These are phyloP conservation scores for Trichoderma sp. DNA, from an alignment of 2,329 filamentous ascomycete species.

Conservation along the genomic window DNA sequence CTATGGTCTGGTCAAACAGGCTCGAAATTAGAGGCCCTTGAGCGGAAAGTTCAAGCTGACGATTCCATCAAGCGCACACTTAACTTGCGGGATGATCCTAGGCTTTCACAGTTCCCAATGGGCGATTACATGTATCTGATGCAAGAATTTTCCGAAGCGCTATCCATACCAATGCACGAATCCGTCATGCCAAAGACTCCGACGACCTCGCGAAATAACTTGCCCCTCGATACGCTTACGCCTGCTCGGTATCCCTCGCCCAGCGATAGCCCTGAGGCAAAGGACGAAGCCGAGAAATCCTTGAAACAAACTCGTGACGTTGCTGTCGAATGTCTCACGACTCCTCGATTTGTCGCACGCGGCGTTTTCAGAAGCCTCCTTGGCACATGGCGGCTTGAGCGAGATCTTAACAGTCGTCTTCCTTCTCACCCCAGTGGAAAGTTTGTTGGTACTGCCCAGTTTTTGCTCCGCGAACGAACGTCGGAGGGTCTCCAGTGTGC, in stretches of 20 bases:
- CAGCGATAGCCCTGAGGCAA: slow-evolving; percentile 36
- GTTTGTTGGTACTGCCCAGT: slow-evolving; percentile 62
- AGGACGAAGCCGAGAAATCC: slow-evolving; percentile 40
- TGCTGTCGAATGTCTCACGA: slow-evolving; percentile 40
- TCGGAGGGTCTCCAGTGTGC: slow-evolving; percentile 44
- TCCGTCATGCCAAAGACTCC: slow-evolving; percentile 29
- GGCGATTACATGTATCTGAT: slow-evolving; percentile 75
- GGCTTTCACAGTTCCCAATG: slow-evolving; percentile 73
- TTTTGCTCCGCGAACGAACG: slow-evolving; percentile 61
- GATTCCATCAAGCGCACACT: slow-evolving; percentile 46
- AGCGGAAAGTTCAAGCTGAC: slow-evolving; percentile 43
- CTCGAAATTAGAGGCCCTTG: slow-evolving; percentile 31
- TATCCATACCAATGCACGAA: slow-evolving; percentile 49
- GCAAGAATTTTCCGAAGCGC: slow-evolving; percentile 62
- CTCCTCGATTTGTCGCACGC: slow-evolving; percentile 54
- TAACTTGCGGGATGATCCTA: slow-evolving; percentile 49
- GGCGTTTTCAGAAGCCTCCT: slow-evolving; percentile 70
- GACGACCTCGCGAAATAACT: slow-evolving; percentile 38
- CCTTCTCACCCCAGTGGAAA: slow-evolving; percentile 60
- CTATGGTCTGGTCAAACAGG: slow-evolving; percentile 48
- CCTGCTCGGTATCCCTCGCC: slow-evolving; percentile 52
- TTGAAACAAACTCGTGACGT: slow-evolving; percentile 45
- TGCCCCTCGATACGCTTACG: slow-evolving; percentile 52
- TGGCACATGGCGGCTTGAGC: slow-evolving; percentile 64
- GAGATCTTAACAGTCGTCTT: slow-evolving; percentile 52